These are phyloP conservation scores for Puya raimondii DNA, from an alignment of 176 grass and related monocot species.

Conservation along the genomic window DNA sequence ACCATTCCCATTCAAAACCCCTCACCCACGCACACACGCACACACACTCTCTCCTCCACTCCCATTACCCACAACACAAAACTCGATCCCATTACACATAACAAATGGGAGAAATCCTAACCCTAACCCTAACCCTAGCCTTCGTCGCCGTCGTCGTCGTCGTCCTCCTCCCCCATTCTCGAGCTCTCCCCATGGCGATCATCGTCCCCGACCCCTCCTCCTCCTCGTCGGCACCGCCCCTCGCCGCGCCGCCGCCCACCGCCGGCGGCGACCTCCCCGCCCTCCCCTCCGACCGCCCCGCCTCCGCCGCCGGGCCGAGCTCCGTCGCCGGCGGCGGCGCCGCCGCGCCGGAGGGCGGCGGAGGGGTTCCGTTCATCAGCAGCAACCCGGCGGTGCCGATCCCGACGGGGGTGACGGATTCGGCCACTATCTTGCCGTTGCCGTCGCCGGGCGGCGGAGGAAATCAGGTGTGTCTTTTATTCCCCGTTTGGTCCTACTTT, in stretches of 20 bases:
- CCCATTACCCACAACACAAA: no score
- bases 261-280: constrained; percentile 40
- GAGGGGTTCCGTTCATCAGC: constrained; percentile 67
- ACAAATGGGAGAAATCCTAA: no score
- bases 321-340: constrained; percentile 1
- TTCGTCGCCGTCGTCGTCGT: no score
- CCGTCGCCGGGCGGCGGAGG: constrained; percentile 30
- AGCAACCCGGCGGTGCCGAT: constrained; percentile 80
- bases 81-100: no score
- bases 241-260: background rate
- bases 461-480: constrained; percentile 32
- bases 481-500: no score
- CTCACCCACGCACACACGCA: no score
- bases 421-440: constrained; percentile 63
- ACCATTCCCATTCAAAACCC: no score
- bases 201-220: constrained; percentile 38
- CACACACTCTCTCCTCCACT: no score
- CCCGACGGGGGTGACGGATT: constrained; percentile 62
- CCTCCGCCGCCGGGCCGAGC: background rate
- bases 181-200: constrained; percentile 20
- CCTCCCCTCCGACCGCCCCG: constrained; percentile 43
- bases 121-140: no score
- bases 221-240: constrained; percentile 6
- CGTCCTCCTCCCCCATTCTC: no score
- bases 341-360: constrained; percentile 21